A percentile compares a stretch with the other conserved stretches of the same genome.
phyloP scores from a whole-genome alignment of 2,329 filamentous ascomycete species.

The Celoporthe dispersa region DNA sequence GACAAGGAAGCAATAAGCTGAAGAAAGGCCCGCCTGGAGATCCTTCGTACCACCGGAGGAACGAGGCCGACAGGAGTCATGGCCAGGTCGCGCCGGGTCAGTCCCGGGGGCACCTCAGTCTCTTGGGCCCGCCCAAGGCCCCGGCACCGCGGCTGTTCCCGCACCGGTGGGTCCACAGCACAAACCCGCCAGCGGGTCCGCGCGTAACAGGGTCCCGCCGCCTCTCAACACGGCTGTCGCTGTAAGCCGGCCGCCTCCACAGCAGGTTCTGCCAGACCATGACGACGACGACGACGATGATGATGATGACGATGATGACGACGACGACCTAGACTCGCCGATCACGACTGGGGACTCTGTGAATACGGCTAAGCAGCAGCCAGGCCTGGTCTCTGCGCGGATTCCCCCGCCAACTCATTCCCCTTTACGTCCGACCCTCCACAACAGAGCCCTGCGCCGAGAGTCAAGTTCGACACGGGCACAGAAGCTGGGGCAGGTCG shows the following conservation, averaged over 20 bases:
- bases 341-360: constrained; percentile 31
- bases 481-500: constrained; percentile 32
- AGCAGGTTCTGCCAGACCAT: neutral
- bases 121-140: constrained; percentile 2
- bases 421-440: constrained; percentile 15
- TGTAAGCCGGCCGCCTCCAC: constrained; percentile 17
- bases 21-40: constrained; percentile 62
- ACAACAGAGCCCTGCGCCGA: constrained; percentile 21
- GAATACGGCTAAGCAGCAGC: constrained; percentile 32
- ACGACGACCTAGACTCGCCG: constrained; percentile 31
- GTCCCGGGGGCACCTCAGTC: constrained; percentile 16
- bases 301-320: constrained; percentile 19
- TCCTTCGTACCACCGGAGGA: constrained; percentile 48
- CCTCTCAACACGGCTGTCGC: constrained; percentile 22
- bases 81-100: neutral
- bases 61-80: constrained; percentile 48
- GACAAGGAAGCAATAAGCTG: constrained; percentile 62
- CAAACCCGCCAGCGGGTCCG: constrained; percentile 25
- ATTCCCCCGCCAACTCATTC: constrained; percentile 26
- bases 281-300: constrained; percentile 25
- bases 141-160: constrained; percentile 24
- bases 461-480: constrained; percentile 10
- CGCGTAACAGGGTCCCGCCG: constrained; percentile 27
- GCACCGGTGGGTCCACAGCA: constrained; percentile 18
- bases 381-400: constrained; percentile 27